These are phyloP conservation scores for Murraya paniculata DNA, from an alignment of 345 rosid genomes.

Conservation along the genomic window DNA sequence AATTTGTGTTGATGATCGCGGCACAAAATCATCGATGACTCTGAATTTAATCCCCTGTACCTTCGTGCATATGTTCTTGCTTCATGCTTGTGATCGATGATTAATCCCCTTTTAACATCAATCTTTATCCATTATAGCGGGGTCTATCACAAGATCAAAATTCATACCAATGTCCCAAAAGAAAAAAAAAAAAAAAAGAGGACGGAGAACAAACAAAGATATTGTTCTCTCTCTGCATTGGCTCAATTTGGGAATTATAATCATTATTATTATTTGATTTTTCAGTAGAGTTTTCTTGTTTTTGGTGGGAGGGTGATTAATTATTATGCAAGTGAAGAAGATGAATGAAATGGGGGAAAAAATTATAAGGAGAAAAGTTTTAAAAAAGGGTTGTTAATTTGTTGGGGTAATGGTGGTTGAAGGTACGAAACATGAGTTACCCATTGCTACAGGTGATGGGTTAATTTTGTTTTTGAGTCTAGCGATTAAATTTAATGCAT, in stretches of 20 bases:
- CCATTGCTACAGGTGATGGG: conserved; percentile 8
- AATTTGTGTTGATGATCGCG: conserved; percentile 13
- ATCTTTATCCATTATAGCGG: neutral
- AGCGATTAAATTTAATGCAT: neutral
- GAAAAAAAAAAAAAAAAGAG: too few species aligned
- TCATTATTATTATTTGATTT: neutral
- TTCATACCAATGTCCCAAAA: conserved; percentile 4
- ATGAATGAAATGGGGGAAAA: conserved; percentile 2
- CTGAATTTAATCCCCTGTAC: conserved; percentile 38
- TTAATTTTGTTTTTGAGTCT: neutral
- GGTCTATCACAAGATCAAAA: neutral
- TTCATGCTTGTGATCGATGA: neutral
- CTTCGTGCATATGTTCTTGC: conserved; percentile 41
- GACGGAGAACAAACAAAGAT: neutral
- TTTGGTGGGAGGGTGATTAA: neutral
- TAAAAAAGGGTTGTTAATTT: neutral
- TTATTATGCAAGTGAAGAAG: neutral
- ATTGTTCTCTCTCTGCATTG: too few species aligned
- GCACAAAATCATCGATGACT: too few species aligned
- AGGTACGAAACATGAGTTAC: conserved; percentile 23
- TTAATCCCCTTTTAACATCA: too few species aligned
- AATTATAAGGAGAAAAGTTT: neutral
- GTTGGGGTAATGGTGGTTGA: conserved; percentile 8
- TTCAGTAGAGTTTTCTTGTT: neutral
- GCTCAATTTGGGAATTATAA: too few species aligned